Evolutionary conservation across 352 stramenopile genomes (phyloP).

Genomic region (Elongisporangium undulatum): DNA sequence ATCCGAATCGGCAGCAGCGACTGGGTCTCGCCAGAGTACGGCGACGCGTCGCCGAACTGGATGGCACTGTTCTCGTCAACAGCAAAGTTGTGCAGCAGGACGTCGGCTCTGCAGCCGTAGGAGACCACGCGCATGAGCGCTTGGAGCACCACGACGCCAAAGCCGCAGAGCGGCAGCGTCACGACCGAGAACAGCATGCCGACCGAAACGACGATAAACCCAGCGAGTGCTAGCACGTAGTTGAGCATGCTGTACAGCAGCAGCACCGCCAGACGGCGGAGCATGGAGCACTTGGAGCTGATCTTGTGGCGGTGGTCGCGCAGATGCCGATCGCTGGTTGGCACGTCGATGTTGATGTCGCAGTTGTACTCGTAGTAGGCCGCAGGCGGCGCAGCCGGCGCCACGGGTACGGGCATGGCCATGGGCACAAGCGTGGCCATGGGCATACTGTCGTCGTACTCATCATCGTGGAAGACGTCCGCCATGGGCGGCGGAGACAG

Average conservation of each 20-base stretch:
- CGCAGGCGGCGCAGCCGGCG: background rate
- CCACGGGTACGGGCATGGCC: background rate
- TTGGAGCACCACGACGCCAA: constrained; percentile 45
- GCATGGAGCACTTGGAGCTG: constrained; percentile 10
- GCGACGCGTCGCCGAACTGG: constrained; percentile 9
- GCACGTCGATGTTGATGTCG: background rate
- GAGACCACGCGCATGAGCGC: constrained; percentile 32
- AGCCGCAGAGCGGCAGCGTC: constrained; percentile 49
- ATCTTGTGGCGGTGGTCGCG: background rate
- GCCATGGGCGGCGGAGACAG: background rate
- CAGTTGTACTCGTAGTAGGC: background rate
- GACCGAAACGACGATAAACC: constrained; percentile 12
- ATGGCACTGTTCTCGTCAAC: constrained; percentile 19
- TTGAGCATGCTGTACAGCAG: constrained; percentile 25
- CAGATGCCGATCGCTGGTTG: background rate
- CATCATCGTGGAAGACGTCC: background rate
- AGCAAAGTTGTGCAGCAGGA: constrained; percentile 46
- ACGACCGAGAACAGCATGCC: constrained; percentile 19
- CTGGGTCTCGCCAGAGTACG: constrained; percentile 10
- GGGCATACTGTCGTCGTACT: background rate
- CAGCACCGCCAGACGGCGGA: constrained; percentile 18
- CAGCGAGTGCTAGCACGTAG: constrained; percentile 12
- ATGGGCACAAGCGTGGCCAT: background rate
- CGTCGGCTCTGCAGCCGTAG: constrained; percentile 34
- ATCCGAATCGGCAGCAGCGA: constrained; percentile 35